Base-by-base conservation (phyloP, 176 grass and related monocot species). In the Aegilops tauschii region DNA sequence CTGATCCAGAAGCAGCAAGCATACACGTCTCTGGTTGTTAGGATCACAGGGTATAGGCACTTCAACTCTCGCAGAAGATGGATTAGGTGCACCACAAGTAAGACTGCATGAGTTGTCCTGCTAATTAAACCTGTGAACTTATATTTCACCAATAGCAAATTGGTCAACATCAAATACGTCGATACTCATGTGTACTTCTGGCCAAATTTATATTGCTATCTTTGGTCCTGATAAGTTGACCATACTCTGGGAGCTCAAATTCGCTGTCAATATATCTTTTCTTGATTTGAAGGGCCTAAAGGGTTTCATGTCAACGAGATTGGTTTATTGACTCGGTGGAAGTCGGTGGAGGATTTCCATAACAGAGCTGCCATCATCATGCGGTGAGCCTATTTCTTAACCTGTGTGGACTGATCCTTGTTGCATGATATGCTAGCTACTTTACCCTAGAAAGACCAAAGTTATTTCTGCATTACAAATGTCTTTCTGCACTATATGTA, bases 91-190 rank as follows among this genome's bases (percentile, higher is more conserved):
- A 40, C 93, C 96, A 91, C 79, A 88, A 36, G 93, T 92, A 78
- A 98, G 92, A 93, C 97, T 96, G 90, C 85, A 96, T 96, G 79
- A 98, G 93, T 64, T 98, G 90, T 75, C 94, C 93, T 72, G 96
- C 94, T 76, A 98, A 79, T 32, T 93, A 84, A 61, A 91, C 77
- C 81, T 80, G 61, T 67, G 69, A 70, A 85, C 82, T 92, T 52
- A 52, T 40, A 78, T 63, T 16, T 70, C 88, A 84, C 83, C 88
- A 29, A 36, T 40, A 64, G 80, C 61, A 64, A 90, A 87, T 42
- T 92, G 88, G 88, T 90, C 85, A 49, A 88, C 62, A 83, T 95
- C 83, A 84, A 92, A 86, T 20, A 92, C 90, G 39, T 94, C 86
- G 14, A 52, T 52, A 52, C 49, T 52, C 49, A 52, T 52, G 49